Evolutionary conservation across 2,329 filamentous ascomycete species (phyloP), one percentile per base, ranked within the genome.

Genomic region (Colletotrichum chrysophilum): DNA sequence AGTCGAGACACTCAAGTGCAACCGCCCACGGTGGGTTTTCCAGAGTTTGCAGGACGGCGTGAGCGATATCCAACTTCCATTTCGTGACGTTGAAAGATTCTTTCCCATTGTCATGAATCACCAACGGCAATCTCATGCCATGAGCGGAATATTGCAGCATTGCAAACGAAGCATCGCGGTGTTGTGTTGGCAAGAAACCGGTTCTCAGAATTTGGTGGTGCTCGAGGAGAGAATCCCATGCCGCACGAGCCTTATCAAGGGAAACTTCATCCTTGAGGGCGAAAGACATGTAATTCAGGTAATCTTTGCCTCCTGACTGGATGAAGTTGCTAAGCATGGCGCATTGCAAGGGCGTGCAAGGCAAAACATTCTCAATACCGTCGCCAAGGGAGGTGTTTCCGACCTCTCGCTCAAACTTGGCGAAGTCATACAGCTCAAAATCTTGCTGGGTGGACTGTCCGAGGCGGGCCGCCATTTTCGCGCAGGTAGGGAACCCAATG

Each of bases 271-370:
- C 34, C 2, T 88, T 78, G 4, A 95, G 77, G 21, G 85, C 80
- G 80, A 93, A 89, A 24, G 88, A 86, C 48, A 95, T 85, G 74
- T 92, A 91, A 80, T 98, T 98, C 80, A 97, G 90, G 81, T 98
- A 98, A 43, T 94, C 85, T 4, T 84, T 81, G 0, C 94, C 94
- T 1, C 89, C 83, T 0, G 93, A 95, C 69, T 92, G 89, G 21
- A 94, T 81, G 77, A 94, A 97, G 21, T 95, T 92, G 0, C 92
- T 92, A 66, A 98, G 82, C 90, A 98, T 96, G 1, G 94, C 95
- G 65, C 91, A 90, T 79, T 98, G 96, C 1, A 96, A 87, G 1
- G 93, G 88, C 0, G 96, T 98, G 81, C 95, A 98, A 0, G 96
- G 96, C 1, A 94, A 87, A 5, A 97, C 81, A 2, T 88, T 85